Evolutionary conservation across 2,329 filamentous ascomycete genomes (phyloP).

Genomic region (Penicillium hordei): DNA sequence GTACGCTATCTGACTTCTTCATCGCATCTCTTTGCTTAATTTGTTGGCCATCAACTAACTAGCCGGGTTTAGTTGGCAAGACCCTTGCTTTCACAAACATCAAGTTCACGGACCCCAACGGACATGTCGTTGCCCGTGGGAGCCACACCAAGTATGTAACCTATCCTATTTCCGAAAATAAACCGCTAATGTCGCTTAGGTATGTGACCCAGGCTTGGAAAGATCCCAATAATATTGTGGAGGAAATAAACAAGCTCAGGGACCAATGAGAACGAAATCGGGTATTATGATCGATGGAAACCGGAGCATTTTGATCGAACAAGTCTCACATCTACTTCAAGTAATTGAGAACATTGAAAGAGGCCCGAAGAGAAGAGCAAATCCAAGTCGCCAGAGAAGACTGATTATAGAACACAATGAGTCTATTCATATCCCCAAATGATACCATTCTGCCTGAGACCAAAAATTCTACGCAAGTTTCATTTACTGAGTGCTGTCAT

Average conservation of each 20-base stretch:
- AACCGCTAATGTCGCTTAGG: slow-evolving; percentile 30
- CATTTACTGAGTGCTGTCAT: not conserved
- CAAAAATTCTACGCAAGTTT: not conserved
- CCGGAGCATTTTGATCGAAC: not conserved
- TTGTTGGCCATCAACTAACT: slow-evolving; percentile 2
- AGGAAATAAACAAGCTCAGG: slow-evolving; percentile 49
- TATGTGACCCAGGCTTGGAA: slow-evolving; percentile 62
- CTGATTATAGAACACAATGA: not conserved
- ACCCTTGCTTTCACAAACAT: slow-evolving; percentile 65
- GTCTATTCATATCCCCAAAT: not conserved
- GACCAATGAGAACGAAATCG: not conserved
- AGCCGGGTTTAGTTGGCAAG: slow-evolving; percentile 56
- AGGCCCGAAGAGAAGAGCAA: not conserved
- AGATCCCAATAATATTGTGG: slow-evolving; percentile 61
- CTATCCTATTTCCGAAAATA: not conserved
- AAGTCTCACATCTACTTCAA: not conserved
- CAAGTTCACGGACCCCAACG: slow-evolving; percentile 58
- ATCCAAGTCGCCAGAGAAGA: not conserved
- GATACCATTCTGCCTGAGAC: not conserved
- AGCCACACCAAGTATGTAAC: slow-evolving; percentile 63
- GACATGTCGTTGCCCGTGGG: slow-evolving; percentile 62
- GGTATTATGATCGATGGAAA: not conserved
- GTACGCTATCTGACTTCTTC: slow-evolving; percentile 39
- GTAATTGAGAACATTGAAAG: not conserved
- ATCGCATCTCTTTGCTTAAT: not conserved